Conservation (phyloP, 2,329 filamentous ascomycete genomes). For the Cytospora schulzeri region DNA sequence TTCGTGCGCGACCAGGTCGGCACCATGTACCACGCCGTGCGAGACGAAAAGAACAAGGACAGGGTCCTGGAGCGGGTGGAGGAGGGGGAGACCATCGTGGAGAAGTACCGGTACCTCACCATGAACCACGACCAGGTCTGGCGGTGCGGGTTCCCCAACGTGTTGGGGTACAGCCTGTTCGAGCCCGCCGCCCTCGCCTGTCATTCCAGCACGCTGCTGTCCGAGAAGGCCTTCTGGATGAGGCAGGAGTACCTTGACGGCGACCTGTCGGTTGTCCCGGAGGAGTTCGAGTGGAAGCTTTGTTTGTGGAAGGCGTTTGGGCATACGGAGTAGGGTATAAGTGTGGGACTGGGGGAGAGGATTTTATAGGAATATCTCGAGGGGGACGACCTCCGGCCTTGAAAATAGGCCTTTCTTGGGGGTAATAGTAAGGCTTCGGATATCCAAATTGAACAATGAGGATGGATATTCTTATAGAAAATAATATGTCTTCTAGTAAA, state of each 20-base stretch:
- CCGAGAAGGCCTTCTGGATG: conserved; percentile 17
- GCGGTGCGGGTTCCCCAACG: conserved; percentile 25
- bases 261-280: conserved; percentile 2
- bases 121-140: conserved; percentile 6
- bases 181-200: background rate
- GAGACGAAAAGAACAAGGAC: conserved; percentile 3
- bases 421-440: background rate
- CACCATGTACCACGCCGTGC: conserved; percentile 9
- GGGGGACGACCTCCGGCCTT: background rate
- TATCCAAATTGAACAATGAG: background rate
- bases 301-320: background rate
- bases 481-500: background rate
- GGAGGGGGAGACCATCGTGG: conserved; percentile 8
- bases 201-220: background rate
- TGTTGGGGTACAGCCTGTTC: conserved; percentile 16
- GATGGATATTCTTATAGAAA: background rate
- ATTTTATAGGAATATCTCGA: too few species aligned
- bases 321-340: background rate
- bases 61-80: conserved; percentile 6
- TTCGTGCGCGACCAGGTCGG: conserved; percentile 25
- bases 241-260: conserved; percentile 3
- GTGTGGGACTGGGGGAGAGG: background rate
- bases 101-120: conserved; percentile 8
- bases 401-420: background rate
- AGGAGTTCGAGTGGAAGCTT: background rate